phyloP scores from a whole-genome alignment of 805 yeast genomes.

The Metschnikowia cubensis region DNA sequence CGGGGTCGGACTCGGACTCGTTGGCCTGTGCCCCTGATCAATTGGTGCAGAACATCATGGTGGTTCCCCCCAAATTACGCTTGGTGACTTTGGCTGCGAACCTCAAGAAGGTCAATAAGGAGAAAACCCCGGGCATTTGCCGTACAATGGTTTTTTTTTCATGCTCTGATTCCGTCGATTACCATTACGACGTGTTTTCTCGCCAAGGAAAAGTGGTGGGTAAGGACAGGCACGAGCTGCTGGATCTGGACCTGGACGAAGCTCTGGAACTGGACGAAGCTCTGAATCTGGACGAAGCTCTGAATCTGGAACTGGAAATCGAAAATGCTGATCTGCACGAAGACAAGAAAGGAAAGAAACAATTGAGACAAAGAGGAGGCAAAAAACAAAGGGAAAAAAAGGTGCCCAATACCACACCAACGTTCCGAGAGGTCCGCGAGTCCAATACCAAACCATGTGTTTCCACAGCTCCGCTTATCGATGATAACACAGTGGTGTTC shows the following conservation, averaged over 20 bases:
- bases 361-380: background rate
- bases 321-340: no score
- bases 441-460: constrained; percentile 31
- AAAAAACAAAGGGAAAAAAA: background rate
- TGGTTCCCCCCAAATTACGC: constrained; percentile 90
- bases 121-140: constrained; percentile 31
- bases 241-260: background rate
- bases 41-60: constrained; percentile 69
- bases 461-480: constrained; percentile 51
- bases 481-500: constrained; percentile 42
- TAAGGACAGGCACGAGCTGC: constrained; percentile 12
- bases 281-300: no score
- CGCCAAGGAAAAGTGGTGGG: constrained; percentile 47
- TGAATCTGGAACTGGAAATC: no score
- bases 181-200: constrained; percentile 75
- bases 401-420: background rate
- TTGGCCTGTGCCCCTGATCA: constrained; percentile 77
- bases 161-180: constrained; percentile 95
- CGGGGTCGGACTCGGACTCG: constrained; percentile 5
- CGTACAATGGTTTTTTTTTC: constrained; percentile 84
- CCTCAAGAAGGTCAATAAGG: constrained; percentile 43
- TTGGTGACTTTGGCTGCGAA: constrained; percentile 73
- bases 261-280: no score
- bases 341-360: background rate
- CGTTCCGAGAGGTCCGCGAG: constrained; percentile 7